Evolutionary conservation across 306 rosid species (phyloP), one percentile per base, ranked within the genome.

Genomic region (Gastrolobium bilobum): DNA sequence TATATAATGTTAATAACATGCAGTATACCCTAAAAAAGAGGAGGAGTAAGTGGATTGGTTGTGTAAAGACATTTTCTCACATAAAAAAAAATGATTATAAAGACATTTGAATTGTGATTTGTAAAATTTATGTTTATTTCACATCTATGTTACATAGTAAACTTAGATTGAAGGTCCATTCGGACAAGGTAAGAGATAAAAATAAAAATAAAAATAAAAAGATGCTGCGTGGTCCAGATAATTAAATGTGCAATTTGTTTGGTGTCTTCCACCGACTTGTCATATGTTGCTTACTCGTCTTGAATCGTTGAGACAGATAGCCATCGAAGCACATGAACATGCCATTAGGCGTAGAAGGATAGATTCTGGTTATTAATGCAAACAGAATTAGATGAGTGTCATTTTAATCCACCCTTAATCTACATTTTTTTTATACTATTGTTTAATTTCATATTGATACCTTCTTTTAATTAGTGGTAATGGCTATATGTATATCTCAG

Each of bases 361-460:
- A 50, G n/a, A 61, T 37, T 71, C 37, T 11, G 20, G 35, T 37
- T 35, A 54, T 72, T 38, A 56, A 56, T 72, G 77, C 72, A 26
- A 30, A 38, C 80, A 76, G 51, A 76, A 50, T 64, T 63, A 51
- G 73, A 76, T 66, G 5, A 31, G 20, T 59, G 65, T 10, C 10
- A 10, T 4, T 59, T 13, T 59, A 33, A 20, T 20, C 26, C 26
- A 20, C 26, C 26, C 26, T 20, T 20, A 20, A 20, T 20, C 26
- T 20, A 20, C 26, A 20, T 20, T 20, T 20, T 20, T 20, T 20
- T 20, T 20, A 20, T 20, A 20, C 26, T 20, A 20, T 20, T 20
- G 1, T 20, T 20, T 20, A 20, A 20, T 20, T 20, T 20, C 26
- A 20, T 20, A 20, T 20, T 20, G 26, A 20, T 20, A 20, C 26